Conservation (phyloP, 371 early-diverging fungal genomes). For the Mucor saturninus region DNA sequence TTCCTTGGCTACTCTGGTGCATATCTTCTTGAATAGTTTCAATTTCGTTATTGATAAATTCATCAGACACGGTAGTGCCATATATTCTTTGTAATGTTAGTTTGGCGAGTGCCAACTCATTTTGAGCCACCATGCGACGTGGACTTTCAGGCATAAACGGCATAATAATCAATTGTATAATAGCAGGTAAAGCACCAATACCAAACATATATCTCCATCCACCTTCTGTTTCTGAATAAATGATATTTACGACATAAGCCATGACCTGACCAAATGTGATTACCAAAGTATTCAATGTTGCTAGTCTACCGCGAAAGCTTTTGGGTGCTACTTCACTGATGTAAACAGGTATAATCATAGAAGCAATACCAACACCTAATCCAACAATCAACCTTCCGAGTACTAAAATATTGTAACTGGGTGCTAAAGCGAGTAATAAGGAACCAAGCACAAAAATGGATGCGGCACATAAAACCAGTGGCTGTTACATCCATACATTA, state of each 20-base stretch:
- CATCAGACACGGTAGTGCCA: conserved; percentile 49
- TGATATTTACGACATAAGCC: conserved; percentile 56
- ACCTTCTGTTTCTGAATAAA: conserved; percentile 39
- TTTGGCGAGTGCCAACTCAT: conserved; percentile 49
- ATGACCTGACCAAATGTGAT: conserved; percentile 61
- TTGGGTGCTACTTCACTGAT: conserved; percentile 62
- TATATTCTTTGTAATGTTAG: conserved; percentile 54
- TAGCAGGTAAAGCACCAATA: conserved; percentile 40
- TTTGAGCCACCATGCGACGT: conserved; percentile 53
- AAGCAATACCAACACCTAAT: conserved; percentile 84
- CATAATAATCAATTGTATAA: conserved; percentile 40
- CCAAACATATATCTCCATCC: conserved; percentile 69
- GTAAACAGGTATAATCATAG: conserved; percentile 84
- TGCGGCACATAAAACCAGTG: conserved; percentile 68
- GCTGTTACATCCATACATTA: conserved; percentile 25
- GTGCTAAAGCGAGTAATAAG: conserved; percentile 63
- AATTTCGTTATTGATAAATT: conserved; percentile 55
- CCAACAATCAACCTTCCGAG: conserved; percentile 81
- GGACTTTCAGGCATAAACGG: conserved; percentile 63
- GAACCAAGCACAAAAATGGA: conserved; percentile 73
- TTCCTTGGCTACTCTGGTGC: conserved; percentile 41
- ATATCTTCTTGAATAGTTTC: conserved; percentile 47
- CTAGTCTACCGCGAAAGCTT: conserved; percentile 52
- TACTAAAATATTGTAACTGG: conserved; percentile 57
- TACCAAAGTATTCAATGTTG: conserved; percentile 56